Evolutionary conservation across 352 stramenopile species (phyloP), one percentile per base, ranked within the genome.

Genomic region (Phytopythium sindhum): DNA sequence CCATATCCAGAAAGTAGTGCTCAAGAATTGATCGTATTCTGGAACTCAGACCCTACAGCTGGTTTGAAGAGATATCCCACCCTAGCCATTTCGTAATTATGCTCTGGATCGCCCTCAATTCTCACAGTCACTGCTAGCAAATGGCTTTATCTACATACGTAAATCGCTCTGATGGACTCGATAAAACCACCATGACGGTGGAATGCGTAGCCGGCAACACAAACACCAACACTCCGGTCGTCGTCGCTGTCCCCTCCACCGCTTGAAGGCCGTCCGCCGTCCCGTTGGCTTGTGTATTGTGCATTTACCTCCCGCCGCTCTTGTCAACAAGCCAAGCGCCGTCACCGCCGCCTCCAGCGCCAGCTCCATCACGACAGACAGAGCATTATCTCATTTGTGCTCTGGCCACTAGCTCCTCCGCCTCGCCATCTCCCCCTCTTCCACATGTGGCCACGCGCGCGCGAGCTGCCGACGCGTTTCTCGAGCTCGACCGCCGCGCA

Each of bases 391-490:
- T 21, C 47, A 53, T 53, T 53, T 53, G 23, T 33, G 47, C 47
- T 31, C 47, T 53, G 47, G 23, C 23, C 47, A 35, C 23, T 24
- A 53, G 39, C 39, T 6, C 39, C 7, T 14, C 19, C n/a, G 4
- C 0, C 45, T 4, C 45, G 44, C 45, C 61, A 12, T 33, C 23
- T 33, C 61, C 52, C 63, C 39, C 60, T 55, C 48, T 37, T 21
- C 54, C 23, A 10, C 11, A 77, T 75, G 71, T 75, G 71, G 68
- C 59, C 68, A 24, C 65, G 71, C 15, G 74, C 65, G 29, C 65
- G 61, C 48, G 71, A 78, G 52, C 47, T 75, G 50, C 71, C 68
- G 28, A 67, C 68, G 60, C 68, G 71, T n/a, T 67, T 71, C 24
- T 64, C 68, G 57, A 53, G 39, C 11, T 61, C 57, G 24, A 69